Base-by-base conservation (phyloP, 2,329 filamentous ascomycete genomes). In the Claviceps sp. region DNA sequence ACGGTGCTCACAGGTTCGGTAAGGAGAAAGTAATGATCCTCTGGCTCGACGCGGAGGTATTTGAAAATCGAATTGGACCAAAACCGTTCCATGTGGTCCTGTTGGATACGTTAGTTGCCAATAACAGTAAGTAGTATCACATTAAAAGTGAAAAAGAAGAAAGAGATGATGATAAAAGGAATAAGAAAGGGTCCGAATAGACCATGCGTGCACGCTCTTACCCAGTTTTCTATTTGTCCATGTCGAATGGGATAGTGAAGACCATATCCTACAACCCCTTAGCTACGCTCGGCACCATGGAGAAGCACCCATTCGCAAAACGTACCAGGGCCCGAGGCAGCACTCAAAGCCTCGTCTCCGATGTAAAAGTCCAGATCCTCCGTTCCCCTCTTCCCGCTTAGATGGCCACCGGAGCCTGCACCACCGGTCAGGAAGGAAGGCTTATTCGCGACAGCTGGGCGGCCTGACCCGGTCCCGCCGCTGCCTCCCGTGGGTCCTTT, bases 51-150 rank as follows among this genome's bases (percentile, higher is more conserved):
- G 62, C 93, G 83, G 50, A 98, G 79, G 66, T 98, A 98, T 70
- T 98, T 98, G 81, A 98, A 98, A 72, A 98, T 98, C 57, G 93
- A 98, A 74, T 97, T 97, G 60, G 94, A 97, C 93, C 93, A 98
- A 74, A 97, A 98, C 57, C 93, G 85, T 71, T 98, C 93, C 93
- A 98, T 98, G 64, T 96, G 88, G 71, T 98, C 93, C 87, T 93
- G 60, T 5, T 55, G n/a, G 55, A 62, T 70, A 34, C 57, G 69
- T 26, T 26, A 46, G 43, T 26, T 30, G 3, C 30, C 30, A 34
- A 34, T 34, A 9, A 11, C 3, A 11, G 30, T 34, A 34, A 34
- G 30, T 34, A 30, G 26, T 9, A 30, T 30, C 8, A 30, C 9
- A 34, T 34, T 1, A 11, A 11, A 11, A 34, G 30, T 34, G 30